Base-by-base conservation (phyloP, 768 basidiomycete genomes). In the Gautieria morchelliformis region DNA sequence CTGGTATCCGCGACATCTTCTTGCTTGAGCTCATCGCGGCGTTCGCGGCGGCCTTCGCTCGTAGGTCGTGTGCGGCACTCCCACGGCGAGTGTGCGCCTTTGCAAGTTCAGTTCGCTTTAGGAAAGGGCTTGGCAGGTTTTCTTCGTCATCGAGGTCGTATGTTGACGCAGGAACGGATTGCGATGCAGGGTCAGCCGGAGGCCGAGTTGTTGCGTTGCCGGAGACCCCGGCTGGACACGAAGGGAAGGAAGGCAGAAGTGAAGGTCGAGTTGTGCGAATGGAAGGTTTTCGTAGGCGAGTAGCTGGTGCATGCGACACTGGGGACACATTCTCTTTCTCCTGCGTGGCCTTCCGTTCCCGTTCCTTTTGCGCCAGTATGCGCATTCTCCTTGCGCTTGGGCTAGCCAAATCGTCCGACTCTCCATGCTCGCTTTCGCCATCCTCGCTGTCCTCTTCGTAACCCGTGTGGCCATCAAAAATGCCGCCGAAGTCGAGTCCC, bases 91-190 rank as follows among this genome's bases (percentile, higher is more conserved):
- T 24, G 54, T 58, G 10, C 7, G 65, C 60, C 27, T 50, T 61
- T 12, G 51, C 61, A 6, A 47, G 55, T 37, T 68, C 61, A 40
- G 74, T 75, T 51, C 79, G 75, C 65, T 85, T 86, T 44, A 92
- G 66, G 70, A 92, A 92, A 5, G 89, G 90, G 65, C 87, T 89
- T 0, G 89, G 90, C 0, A 92, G 75, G 67, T 90, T 91, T 67
- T 89, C 89, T 66, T 89, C 89, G 65, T 92, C 88, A 0, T 75
- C 74, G 10, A 85, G 63, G 66, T 90, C 83, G 63, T 89, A 92
- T 58, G 77, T 71, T 4, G 81, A 73, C 4, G 77, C 49, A 10
- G 71, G 68, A 30, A 68, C 60, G 22, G 62, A 20, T 0, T 63
- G 45, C 24, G 65, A 54, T n/a, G 65, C 48, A 22, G 65, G 51